These are phyloP conservation scores for Gossypium turneri DNA, from an alignment of 345 rosid genomes.

Conservation along the genomic window DNA sequence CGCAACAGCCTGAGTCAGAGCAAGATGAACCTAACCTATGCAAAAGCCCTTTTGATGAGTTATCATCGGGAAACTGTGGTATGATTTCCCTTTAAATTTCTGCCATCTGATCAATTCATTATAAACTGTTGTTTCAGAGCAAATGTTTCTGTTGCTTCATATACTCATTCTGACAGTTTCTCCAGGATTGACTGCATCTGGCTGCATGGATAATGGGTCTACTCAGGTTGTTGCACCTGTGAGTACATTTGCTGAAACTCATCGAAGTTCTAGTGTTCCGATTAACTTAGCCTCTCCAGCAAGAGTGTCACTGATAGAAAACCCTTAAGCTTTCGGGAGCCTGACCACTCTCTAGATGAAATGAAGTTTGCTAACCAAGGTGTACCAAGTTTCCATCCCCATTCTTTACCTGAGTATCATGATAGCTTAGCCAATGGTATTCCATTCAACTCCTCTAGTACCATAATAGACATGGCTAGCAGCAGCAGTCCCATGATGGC, in stretches of 20 bases:
- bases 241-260: constrained; percentile 50
- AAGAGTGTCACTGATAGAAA: constrained; percentile 47
- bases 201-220: constrained; percentile 50
- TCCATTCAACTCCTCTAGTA: constrained; percentile 43
- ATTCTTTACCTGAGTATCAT: constrained; percentile 68
- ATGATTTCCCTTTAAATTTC: constrained; percentile 21
- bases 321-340: constrained; percentile 49
- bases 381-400: constrained; percentile 60
- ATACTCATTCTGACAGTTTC: constrained; percentile 37
- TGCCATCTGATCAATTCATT: constrained; percentile 10
- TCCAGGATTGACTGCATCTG: constrained; percentile 41
- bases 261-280: constrained; percentile 62
- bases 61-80: constrained; percentile 47
- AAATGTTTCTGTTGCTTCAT: constrained; percentile 17
- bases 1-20: constrained; percentile 39
- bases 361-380: constrained; percentile 47
- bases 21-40: constrained; percentile 40
- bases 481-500: constrained; percentile 38
- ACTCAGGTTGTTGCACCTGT: constrained; percentile 42
- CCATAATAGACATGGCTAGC: constrained; percentile 39
- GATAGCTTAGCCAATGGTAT: constrained; percentile 52
- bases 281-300: constrained; percentile 55
- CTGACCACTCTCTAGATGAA: constrained; percentile 45
- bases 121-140: constrained; percentile 13
- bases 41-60: constrained; percentile 38